These are phyloP conservation scores for Phytopythium cucurbitacearum DNA, from an alignment of 352 stramenopile species.

Conservation along the genomic window DNA sequence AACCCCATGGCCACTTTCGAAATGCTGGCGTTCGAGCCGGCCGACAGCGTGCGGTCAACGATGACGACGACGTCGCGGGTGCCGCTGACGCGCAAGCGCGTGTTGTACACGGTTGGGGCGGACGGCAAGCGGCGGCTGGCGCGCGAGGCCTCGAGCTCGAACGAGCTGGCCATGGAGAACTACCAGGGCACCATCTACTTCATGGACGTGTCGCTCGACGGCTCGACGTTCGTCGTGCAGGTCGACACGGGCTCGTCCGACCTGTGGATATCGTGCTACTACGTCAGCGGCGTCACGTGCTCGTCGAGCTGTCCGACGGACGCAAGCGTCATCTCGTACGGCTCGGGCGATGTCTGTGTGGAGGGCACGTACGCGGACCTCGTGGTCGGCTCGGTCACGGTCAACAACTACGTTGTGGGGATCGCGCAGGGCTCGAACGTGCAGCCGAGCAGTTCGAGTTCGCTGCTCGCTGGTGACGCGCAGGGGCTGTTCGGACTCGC, in stretches of 20 bases:
- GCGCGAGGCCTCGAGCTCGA: constrained; percentile 21
- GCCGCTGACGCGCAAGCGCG: constrained; percentile 6
- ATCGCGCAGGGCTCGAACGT: constrained; percentile 51
- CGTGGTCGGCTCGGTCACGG: constrained; percentile 34
- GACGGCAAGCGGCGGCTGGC: constrained; percentile 19
- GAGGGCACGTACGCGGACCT: constrained; percentile 28
- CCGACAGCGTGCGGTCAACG: neutral
- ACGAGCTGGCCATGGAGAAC: constrained; percentile 36
- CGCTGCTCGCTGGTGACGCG: constrained; percentile 34
- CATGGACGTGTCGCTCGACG: constrained; percentile 41
- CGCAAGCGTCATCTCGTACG: constrained; percentile 51
- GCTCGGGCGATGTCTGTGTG: constrained; percentile 65
- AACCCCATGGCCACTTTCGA: too few relatives aligned
- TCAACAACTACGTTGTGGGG: constrained; percentile 51
- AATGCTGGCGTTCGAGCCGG: neutral
- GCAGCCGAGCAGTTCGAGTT: constrained; percentile 25
- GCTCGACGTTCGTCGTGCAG: constrained; percentile 38
- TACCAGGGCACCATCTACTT: constrained; percentile 68
- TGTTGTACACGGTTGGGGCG: neutral
- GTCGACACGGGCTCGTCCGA: constrained; percentile 79
- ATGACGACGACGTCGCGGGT: constrained; percentile 3
- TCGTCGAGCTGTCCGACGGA: constrained; percentile 31
- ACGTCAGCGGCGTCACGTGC: constrained; percentile 35
- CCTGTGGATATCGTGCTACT: constrained; percentile 70
- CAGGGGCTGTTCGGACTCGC: constrained; percentile 66